Evolutionary conservation across 1,284 basidiomycete genomes (phyloP).

Genomic region (Apiotrichum siamense): DNA sequence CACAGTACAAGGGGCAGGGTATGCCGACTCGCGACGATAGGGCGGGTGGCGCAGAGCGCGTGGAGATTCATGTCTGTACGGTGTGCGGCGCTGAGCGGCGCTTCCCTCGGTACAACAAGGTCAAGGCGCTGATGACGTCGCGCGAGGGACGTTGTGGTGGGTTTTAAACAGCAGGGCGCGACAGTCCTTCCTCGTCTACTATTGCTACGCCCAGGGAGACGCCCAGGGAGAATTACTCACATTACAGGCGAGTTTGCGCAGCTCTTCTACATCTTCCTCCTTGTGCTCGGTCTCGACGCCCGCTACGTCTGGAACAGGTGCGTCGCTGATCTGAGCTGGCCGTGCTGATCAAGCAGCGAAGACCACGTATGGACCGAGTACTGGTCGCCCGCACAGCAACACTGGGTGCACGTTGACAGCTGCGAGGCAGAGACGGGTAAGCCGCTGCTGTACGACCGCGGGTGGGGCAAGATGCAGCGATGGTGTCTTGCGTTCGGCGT

Average conservation of each 20-base stretch:
- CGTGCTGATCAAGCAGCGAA: slow-evolving; percentile 32
- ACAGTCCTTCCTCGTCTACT: neutral
- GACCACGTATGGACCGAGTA: slow-evolving; percentile 54
- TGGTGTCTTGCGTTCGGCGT: slow-evolving; percentile 49
- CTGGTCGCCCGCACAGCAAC: slow-evolving; percentile 31
- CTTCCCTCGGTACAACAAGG: slow-evolving; percentile 47
- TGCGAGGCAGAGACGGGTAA: slow-evolving; percentile 48
- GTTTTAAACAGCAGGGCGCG: slow-evolving; percentile 1
- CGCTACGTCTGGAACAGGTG: slow-evolving; percentile 47
- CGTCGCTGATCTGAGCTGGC: neutral
- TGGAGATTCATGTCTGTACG: slow-evolving; percentile 42
- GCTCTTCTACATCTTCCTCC: slow-evolving; percentile 50
- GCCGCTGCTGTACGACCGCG: slow-evolving; percentile 48
- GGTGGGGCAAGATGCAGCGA: slow-evolving; percentile 52
- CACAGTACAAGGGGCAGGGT: slow-evolving; percentile 15
- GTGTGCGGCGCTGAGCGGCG: slow-evolving; percentile 32
- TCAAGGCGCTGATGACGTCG: slow-evolving; percentile 38
- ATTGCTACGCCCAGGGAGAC: neutral
- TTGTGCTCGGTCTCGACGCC: slow-evolving; percentile 45
- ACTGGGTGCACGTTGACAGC: slow-evolving; percentile 51
- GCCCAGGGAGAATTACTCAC: too few relatives aligned
- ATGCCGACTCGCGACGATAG: slow-evolving; percentile 34
- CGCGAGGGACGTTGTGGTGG: slow-evolving; percentile 49
- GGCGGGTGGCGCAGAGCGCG: slow-evolving; percentile 39
- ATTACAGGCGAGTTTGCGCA: slow-evolving; percentile 47